Conservation (phyloP, 768 basidiomycete species). For the Amanita inopinata region DNA sequence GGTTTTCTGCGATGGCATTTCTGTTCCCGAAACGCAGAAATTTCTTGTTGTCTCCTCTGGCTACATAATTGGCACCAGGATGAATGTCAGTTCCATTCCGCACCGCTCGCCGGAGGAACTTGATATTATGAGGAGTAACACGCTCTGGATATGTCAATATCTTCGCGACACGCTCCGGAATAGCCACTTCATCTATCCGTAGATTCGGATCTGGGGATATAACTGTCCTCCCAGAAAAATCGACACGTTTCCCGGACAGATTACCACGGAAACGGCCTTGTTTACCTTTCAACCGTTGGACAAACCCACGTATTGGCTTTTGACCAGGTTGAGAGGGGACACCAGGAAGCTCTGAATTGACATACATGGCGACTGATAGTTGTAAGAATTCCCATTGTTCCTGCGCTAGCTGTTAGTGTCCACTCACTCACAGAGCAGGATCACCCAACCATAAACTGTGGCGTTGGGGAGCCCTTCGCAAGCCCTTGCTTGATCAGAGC, state of each 20-base stretch:
- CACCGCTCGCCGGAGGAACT: slow-evolving; percentile 61
- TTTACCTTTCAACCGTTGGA: slow-evolving; percentile 96
- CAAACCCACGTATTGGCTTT: slow-evolving; percentile 95
- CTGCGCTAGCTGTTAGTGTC: slow-evolving; percentile 25
- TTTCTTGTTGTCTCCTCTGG: slow-evolving; percentile 78
- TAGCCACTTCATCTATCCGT: slow-evolving; percentile 96
- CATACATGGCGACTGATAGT: slow-evolving; percentile 91
- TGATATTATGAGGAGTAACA: slow-evolving; percentile 87
- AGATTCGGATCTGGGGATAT: slow-evolving; percentile 99
- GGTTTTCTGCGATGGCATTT: slow-evolving; percentile 65
- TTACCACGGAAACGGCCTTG: slow-evolving; percentile 99
- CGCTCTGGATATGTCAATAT: slow-evolving; percentile 94
- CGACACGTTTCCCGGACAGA: slow-evolving; percentile 96
- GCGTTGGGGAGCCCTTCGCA: slow-evolving; percentile 77
- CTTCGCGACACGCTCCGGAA: slow-evolving; percentile 92
- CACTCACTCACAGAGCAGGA: not conserved
- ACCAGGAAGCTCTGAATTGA: slow-evolving; percentile 95
- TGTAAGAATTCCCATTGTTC: slow-evolving; percentile 99
- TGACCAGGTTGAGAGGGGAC: slow-evolving; percentile 79
- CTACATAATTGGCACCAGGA: slow-evolving; percentile 94
- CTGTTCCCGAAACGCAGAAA: slow-evolving; percentile 84
- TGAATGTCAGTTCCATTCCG: slow-evolving; percentile 85
- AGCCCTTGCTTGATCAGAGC: slow-evolving; percentile 87
- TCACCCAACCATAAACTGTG: slow-evolving; percentile 71
- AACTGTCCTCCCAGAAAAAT: slow-evolving; percentile 96